phyloP scores from a whole-genome alignment of 345 rosid genomes.

The Passiflora organensis region DNA sequence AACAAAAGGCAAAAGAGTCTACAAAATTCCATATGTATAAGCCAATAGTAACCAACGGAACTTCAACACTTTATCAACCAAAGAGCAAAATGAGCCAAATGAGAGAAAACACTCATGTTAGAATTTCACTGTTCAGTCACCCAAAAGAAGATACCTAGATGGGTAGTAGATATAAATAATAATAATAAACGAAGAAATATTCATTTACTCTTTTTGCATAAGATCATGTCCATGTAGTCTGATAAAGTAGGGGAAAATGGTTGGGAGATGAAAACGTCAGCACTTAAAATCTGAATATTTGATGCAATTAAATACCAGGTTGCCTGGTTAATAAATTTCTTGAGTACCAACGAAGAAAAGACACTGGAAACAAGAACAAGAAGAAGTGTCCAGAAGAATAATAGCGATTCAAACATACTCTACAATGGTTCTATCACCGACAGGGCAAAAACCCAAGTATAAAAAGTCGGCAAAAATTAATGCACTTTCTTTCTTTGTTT shows the following conservation, averaged over 20 bases:
- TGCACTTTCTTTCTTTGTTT: background rate
- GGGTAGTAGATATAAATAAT: background rate
- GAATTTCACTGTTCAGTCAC: no score
- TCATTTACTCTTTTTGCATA: background rate
- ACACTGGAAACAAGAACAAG: background rate
- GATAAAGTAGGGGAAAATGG: background rate
- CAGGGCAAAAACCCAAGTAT: no score
- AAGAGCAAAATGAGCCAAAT: conserved; percentile 1
- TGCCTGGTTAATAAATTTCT: no score
- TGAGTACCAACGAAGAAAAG: background rate
- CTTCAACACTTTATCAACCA: conserved; percentile 8
- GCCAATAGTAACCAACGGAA: conserved; percentile 18
- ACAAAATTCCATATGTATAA: conserved; percentile 18
- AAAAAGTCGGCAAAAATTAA: background rate
- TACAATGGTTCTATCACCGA: no score
- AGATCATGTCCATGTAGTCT: conserved; percentile 5
- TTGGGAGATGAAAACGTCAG: background rate
- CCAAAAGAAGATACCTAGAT: conserved; percentile 6
- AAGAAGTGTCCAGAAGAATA: background rate
- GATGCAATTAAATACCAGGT: no score
- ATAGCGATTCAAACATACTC: no score
- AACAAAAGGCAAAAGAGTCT: conserved; percentile 19
- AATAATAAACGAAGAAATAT: conserved; percentile 18
- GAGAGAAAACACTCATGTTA: conserved; percentile 1
- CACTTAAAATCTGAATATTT: no score